These are phyloP conservation scores for Fomes fomentarius DNA, from an alignment of 1,284 basidiomycete genomes.

Conservation along the genomic window DNA sequence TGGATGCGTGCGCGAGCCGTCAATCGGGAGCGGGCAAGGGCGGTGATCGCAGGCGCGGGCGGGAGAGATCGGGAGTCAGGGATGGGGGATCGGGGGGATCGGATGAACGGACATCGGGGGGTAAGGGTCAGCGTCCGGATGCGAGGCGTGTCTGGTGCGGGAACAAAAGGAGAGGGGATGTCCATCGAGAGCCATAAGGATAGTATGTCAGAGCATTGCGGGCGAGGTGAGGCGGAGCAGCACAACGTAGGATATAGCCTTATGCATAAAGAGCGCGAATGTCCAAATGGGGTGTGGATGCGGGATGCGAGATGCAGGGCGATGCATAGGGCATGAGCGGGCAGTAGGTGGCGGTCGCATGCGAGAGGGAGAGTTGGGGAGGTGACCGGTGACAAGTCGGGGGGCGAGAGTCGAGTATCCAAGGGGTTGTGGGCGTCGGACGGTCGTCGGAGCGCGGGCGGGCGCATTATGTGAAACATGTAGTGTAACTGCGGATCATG, in stretches of 20 bases:
- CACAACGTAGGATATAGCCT: constrained; percentile 25
- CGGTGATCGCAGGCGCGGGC: background rate
- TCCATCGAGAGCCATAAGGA: constrained; percentile 24
- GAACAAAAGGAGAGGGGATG: background rate
- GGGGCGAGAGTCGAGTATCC: background rate
- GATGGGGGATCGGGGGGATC: background rate
- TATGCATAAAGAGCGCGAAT: constrained; percentile 23
- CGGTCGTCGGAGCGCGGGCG: background rate
- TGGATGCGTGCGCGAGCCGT: background rate
- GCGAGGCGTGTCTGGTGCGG: background rate
- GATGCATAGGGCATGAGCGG: no score
- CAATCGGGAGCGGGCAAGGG: background rate
- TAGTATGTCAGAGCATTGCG: constrained; percentile 23
- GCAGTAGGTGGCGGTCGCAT: background rate
- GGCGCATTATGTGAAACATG: constrained; percentile 21
- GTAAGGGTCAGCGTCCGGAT: constrained; percentile 1
- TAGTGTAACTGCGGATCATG: constrained; percentile 15
- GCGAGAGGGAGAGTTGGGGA: background rate
- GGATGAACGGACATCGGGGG: background rate
- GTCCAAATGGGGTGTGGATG: background rate
- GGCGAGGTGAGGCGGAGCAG: constrained; percentile 4
- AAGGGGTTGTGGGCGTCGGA: background rate
- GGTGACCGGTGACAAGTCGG: background rate
- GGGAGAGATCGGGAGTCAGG: background rate
- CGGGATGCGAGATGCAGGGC: background rate